phyloP scores from a whole-genome alignment of 2,329 filamentous ascomycete species.

The Aspergillus pseudoviridinutans region DNA sequence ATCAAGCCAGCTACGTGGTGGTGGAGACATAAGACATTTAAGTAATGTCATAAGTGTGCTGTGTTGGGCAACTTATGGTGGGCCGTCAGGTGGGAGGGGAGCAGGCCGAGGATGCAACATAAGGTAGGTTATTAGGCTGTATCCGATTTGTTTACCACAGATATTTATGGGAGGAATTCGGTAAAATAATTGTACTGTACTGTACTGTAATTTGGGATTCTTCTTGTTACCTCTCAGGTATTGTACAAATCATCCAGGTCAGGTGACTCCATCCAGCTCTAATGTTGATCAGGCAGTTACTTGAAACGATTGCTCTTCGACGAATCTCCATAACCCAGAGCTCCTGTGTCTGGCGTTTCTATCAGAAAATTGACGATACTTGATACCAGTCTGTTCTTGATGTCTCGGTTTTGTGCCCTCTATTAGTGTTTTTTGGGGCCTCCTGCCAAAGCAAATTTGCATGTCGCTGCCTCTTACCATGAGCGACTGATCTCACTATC shows the following conservation, averaged over 20 bases:
- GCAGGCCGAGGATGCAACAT: constrained; percentile 1
- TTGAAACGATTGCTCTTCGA: constrained; percentile 2
- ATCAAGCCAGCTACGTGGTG: constrained; percentile 12
- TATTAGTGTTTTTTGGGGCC: background rate
- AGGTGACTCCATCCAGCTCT: constrained; percentile 11
- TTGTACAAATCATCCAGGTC: constrained; percentile 3
- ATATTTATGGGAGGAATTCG: background rate
- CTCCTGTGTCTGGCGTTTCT: background rate
- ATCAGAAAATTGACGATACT: background rate
- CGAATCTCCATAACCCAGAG: background rate
- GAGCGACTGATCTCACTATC: background rate
- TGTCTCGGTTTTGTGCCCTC: background rate
- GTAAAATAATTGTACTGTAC: background rate
- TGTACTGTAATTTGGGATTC: background rate
- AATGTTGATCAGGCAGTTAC: constrained; percentile 5
- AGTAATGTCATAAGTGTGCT: background rate
- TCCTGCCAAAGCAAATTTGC: background rate
- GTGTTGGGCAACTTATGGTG: background rate
- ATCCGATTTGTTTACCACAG: background rate
- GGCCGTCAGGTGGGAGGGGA: constrained; percentile 7
- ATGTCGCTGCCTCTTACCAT: background rate
- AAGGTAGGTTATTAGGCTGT: background rate
- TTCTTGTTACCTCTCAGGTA: background rate
- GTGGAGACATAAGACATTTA: constrained; percentile 13
- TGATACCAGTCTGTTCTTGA: background rate